Conservation (phyloP, 2,329 filamentous ascomycete species). For the Aspergillus bombycis region DNA sequence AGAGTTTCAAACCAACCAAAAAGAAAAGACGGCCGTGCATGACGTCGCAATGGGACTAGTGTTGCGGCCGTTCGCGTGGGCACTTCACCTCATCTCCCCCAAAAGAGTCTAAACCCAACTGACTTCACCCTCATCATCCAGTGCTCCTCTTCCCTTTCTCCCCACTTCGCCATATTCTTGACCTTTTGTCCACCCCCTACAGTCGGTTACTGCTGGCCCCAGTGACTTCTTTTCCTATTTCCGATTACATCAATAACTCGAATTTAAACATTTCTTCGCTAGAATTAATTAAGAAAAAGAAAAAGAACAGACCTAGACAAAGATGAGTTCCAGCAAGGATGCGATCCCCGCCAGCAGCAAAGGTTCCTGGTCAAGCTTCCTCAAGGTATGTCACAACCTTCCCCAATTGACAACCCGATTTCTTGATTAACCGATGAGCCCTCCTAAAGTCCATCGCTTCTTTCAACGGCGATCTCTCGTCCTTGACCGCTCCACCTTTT, state of each 20-base stretch:
- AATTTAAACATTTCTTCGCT: constrained; percentile 6
- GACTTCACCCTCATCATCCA: not conserved
- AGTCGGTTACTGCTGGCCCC: not conserved
- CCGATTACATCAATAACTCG: not conserved
- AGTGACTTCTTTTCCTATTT: not conserved
- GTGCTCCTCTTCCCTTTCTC: not conserved
- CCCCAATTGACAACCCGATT: not conserved
- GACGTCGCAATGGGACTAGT: not conserved
- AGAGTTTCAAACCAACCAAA: not conserved
- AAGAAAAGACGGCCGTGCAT: constrained; percentile 3
- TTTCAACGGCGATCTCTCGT: constrained; percentile 80
- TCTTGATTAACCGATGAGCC: not conserved
- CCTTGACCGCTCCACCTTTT: constrained; percentile 79
- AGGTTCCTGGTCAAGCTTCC: constrained; percentile 52
- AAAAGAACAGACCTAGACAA: constrained; percentile 3
- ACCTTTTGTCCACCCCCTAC: not conserved
- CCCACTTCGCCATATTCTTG: not conserved
- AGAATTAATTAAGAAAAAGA: constrained; percentile 1
- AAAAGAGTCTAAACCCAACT: not conserved
- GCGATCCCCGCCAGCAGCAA: constrained; percentile 48
- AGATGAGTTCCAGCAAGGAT: constrained; percentile 41
- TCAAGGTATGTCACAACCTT: constrained; percentile 42
- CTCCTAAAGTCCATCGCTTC: constrained; percentile 68
- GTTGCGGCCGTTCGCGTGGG: constrained; percentile 3
- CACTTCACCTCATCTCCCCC: not conserved